Evolutionary conservation across 306 rosid species (phyloP).

Genomic region (Malus fusca): DNA sequence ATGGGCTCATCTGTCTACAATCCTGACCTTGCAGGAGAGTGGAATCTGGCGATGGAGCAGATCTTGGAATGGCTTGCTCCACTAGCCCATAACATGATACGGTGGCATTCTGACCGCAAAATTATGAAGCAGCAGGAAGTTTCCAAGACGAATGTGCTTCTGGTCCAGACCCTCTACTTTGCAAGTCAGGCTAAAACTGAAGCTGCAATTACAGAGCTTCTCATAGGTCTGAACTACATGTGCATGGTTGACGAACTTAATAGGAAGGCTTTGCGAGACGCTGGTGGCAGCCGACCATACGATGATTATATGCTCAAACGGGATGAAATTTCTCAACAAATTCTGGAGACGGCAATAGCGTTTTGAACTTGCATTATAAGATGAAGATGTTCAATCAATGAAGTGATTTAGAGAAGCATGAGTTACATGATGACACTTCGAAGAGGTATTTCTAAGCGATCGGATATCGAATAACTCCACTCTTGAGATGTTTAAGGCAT

Average conservation of each 20-base stretch:
- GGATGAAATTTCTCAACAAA: slow-evolving; percentile 4
- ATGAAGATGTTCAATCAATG: neutral
- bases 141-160: slow-evolving; percentile 38
- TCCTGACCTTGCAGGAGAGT: slow-evolving; percentile 39
- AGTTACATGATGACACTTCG: neutral
- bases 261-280: slow-evolving; percentile 16
- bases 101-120: slow-evolving; percentile 70
- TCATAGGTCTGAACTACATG: slow-evolving; percentile 63
- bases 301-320: slow-evolving; percentile 13
- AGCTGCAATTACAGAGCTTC: slow-evolving; percentile 66
- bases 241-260: slow-evolving; percentile 25
- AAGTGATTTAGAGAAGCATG: neutral
- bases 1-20: slow-evolving; percentile 24
- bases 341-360: neutral
- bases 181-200: slow-evolving; percentile 64
- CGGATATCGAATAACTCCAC: neutral
- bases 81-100: slow-evolving; percentile 63
- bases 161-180: slow-evolving; percentile 72
- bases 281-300: slow-evolving; percentile 7
- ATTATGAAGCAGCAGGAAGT: slow-evolving; percentile 48
- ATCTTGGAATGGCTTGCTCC: slow-evolving; percentile 76
- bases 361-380: neutral
- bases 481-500: neutral
- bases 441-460: neutral
- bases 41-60: slow-evolving; percentile 29